Percentiles rank a stretch among this genome's conserved stretches.
Evolutionary conservation across 257 asterid genomes (phyloP).

Genomic region (Solanum tarijense): DNA sequence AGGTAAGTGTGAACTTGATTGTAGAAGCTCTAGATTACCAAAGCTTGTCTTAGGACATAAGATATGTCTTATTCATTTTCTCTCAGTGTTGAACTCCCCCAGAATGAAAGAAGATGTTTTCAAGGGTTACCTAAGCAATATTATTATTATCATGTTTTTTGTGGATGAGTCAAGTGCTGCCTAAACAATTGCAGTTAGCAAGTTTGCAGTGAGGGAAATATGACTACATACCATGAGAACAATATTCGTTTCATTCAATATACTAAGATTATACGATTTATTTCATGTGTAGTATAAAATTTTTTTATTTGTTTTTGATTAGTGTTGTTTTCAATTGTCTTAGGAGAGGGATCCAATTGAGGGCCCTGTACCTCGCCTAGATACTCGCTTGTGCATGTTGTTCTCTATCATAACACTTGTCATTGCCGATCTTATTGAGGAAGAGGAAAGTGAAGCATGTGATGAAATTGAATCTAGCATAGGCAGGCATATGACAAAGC

Average conservation of each 20-base stretch:
- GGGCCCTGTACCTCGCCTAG: constrained; percentile 94
- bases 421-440: constrained; percentile 85
- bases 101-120: not conserved
- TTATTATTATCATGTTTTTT: not conserved
- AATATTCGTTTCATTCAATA: not conserved
- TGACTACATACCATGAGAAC: not conserved
- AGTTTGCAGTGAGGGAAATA: not conserved
- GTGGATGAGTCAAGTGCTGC: not conserved
- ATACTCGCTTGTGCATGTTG: constrained; percentile 84
- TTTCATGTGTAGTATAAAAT: not conserved
- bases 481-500: constrained; percentile 17
- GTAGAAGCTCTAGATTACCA: not conserved
- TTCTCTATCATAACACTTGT: constrained; percentile 82
- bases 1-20: not conserved
- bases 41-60: not conserved
- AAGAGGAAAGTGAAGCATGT: constrained; percentile 44
- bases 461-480: constrained; percentile 22
- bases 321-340: not conserved
- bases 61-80: not conserved
- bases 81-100: not conserved
- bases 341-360: constrained; percentile 98
- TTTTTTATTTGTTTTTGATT: not conserved
- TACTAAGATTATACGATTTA: not conserved
- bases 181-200: not conserved
- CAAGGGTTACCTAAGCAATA: not conserved